phyloP scores from a whole-genome alignment of 2,329 filamentous ascomycete species.

The Hypomyces rosellus region DNA sequence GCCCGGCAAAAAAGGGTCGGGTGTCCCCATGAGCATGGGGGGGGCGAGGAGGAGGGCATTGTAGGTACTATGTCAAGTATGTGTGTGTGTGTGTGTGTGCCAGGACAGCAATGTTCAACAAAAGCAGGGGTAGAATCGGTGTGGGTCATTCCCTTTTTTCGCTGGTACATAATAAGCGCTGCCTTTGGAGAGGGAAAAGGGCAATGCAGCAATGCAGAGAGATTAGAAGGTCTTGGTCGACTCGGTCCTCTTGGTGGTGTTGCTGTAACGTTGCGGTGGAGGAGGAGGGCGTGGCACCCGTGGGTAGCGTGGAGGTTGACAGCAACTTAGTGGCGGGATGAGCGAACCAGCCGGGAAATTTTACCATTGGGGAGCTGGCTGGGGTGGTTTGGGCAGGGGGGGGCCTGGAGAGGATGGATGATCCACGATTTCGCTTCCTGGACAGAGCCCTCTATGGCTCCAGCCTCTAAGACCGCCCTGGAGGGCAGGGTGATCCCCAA shows the following conservation, averaged over 20 bases:
- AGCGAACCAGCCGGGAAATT: conserved; percentile 9
- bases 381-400: background rate
- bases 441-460: too few species aligned
- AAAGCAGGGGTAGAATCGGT: too few species aligned
- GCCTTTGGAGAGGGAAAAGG: background rate
- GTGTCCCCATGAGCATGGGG: too few species aligned
- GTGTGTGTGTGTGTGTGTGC: too few species aligned
- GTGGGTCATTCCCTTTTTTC: too few species aligned
- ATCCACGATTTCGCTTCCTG: background rate
- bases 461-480: too few species aligned
- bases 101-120: too few species aligned
- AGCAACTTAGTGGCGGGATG: background rate
- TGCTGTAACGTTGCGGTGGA: conserved; percentile 14
- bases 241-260: background rate
- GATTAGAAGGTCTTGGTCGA: conserved; percentile 2
- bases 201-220: background rate
- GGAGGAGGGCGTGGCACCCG: conserved; percentile 1
- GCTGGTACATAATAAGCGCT: too few species aligned
- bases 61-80: too few species aligned
- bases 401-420: background rate
- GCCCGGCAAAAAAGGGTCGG: too few species aligned
- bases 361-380: conserved; percentile 2
- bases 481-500: too few species aligned
- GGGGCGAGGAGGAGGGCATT: too few species aligned
- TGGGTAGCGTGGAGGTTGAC: conserved; percentile 4